phyloP scores from a whole-genome alignment of 163 green algal genomes.

The Scenedesmus sp. region DNA sequence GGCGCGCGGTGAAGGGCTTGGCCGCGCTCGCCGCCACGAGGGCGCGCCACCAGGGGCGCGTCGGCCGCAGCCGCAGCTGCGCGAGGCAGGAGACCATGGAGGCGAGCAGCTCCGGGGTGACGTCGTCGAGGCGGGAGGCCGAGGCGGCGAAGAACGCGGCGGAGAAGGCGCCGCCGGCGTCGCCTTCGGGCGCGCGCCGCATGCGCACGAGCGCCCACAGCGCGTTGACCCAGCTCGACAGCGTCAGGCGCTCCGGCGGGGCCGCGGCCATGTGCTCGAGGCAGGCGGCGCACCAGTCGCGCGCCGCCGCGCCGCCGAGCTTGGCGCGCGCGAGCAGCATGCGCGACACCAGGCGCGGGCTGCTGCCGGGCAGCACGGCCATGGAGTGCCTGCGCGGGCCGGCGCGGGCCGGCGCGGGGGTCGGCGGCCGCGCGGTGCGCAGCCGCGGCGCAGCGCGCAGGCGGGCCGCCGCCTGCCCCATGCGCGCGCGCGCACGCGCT shows the following conservation, averaged over 20 bases:
- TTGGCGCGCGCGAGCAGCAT: slow-evolving; percentile 20
- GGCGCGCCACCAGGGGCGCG: slow-evolving; percentile 20
- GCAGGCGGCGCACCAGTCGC: not conserved
- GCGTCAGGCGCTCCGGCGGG: not conserved
- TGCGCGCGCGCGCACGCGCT: not conserved
- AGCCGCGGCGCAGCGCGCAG: no score
- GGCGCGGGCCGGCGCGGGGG: no score
- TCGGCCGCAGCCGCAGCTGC: slow-evolving; percentile 26
- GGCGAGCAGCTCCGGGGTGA: slow-evolving; percentile 19
- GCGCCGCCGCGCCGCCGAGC: slow-evolving; percentile 2
- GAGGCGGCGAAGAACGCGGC: slow-evolving; percentile 15
- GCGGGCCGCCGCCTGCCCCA: no score
- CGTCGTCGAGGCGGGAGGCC: slow-evolving; percentile 20
- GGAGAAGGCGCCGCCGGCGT: not conserved
- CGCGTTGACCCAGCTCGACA: slow-evolving; percentile 35
- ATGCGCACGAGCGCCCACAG: slow-evolving; percentile 31
- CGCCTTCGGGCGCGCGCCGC: not conserved
- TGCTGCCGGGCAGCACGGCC: slow-evolving; percentile 13
- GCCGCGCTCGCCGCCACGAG: slow-evolving; percentile 9
- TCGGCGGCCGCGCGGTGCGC: no score
- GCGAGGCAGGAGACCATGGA: slow-evolving; percentile 1
- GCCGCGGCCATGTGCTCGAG: slow-evolving; percentile 11
- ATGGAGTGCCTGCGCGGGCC: slow-evolving; percentile 1
- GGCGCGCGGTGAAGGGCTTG: slow-evolving; percentile 9
- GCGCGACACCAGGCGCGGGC: slow-evolving; percentile 19